Evolutionary conservation across 352 stramenopile species (phyloP).

Genomic region (Pythium phragmiticola): DNA sequence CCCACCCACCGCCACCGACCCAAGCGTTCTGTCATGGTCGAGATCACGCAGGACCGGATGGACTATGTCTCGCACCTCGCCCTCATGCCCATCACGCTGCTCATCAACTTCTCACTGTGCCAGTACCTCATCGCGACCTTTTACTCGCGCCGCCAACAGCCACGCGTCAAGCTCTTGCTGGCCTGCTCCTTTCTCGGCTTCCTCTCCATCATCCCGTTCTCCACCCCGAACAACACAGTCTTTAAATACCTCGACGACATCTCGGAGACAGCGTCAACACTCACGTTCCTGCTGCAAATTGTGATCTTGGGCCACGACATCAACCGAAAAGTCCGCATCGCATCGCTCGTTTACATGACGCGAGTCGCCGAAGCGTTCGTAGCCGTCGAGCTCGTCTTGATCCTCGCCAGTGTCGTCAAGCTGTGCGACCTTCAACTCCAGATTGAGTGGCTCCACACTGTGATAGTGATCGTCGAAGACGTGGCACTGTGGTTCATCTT

Average conservation of each 20-base stretch:
- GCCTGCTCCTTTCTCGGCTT: constrained; percentile 16
- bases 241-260: constrained; percentile 23
- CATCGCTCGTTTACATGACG: constrained; percentile 11
- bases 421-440: background rate
- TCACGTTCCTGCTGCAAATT: constrained; percentile 29
- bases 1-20: no score
- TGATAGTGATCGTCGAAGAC: constrained; percentile 12
- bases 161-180: constrained; percentile 6
- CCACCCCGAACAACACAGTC: constrained; percentile 12
- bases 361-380: constrained; percentile 11
- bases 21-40: background rate
- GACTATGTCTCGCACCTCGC: constrained; percentile 2
- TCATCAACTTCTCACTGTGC: constrained; percentile 28
- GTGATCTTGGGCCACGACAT: constrained; percentile 21
- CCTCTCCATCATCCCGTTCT: constrained; percentile 19
- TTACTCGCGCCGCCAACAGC: constrained; percentile 6
- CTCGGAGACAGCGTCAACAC: constrained; percentile 17
- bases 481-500: constrained; percentile 21
- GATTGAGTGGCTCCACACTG: background rate
- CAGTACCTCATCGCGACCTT: constrained; percentile 20
- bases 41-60: constrained; percentile 7
- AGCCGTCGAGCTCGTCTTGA: constrained; percentile 3
- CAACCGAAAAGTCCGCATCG: constrained; percentile 15
- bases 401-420: constrained; percentile 10
- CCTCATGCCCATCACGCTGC: constrained; percentile 10